Base-by-base conservation (phyloP, 2,329 filamentous ascomycete species). In the Paracoccidioides brasiliensis region DNA sequence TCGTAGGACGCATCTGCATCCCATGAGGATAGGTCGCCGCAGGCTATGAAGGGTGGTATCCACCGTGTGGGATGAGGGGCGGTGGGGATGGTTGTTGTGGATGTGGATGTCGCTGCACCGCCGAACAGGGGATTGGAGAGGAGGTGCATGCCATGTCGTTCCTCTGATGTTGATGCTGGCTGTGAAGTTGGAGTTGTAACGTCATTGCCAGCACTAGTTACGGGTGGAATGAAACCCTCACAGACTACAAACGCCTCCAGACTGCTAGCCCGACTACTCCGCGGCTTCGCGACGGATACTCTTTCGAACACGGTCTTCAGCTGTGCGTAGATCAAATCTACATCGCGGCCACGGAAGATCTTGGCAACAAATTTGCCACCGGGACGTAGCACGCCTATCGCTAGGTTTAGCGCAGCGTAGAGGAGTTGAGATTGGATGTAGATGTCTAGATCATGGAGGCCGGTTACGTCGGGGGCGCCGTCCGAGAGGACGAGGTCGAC, bases 351-450 rank as follows among this genome's bases (percentile, higher is more conserved):
- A 14, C 93, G 78, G 74, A 98, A 98, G 58, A 98, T 96, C 76
- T 98, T 98, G 57, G 93, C 93, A 6, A 98, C 91, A 64, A 98
- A 98, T 66, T 89, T 95, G 59, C 93, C 93, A 45, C 93, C 93
- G 0, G 90, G 90, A 57, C 87, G 86, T 28, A 98, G 80, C 10
- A 98, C 90, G 67, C 91, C 95, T 10, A 96, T 81, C 0, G 93
- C 90, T 2, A 98, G 81, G 69, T 96, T 95, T 22, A 98, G 80
- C 0, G 93, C 93, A 0, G 91, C 89, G 70, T 94, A 96, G 52
- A 98, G 84, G 7, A 98, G 80, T 72, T 97, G 93, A 7, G 88
- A 90, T 72, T 98, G 93, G 15, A 98, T 88, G 72, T 98, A 98
- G 63, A 97, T 97, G 71, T 98, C 93, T 40, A 98, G 81, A 69